Base-by-base conservation (phyloP, 2,329 filamentous ascomycete species). In the Orbilia brochopaga region DNA sequence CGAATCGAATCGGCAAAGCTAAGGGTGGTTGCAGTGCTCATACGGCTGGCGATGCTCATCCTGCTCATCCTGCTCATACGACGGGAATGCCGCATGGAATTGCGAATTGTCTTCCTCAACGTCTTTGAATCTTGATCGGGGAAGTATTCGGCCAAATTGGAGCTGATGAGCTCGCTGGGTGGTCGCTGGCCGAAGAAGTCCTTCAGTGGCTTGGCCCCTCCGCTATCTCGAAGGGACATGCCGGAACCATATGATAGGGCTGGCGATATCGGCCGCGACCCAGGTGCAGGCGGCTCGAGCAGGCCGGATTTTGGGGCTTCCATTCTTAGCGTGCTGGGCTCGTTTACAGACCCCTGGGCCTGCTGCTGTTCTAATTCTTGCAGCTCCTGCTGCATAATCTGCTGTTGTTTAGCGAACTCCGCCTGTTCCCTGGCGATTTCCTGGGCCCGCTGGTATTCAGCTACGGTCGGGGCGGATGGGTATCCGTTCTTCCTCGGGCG, bases 101-200 rank as follows among this genome's bases (percentile, higher is more conserved):
- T 86, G 54, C 94, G 90, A 74, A 96, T 92, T 0, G 94, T 97
- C 76, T 92, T 90, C 79, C 97, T 94, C 78, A 99, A 97, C 76
- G 96, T 91, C 78, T 96, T 92, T 63, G 91, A 88, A 55, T 92
- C 88, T 77, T 97, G 93, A 77, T 96, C 92, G 0, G 94, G 94
- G 83, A 99, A 99, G 82, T 97, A 99, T 0, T 92, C 96, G 1
- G 91, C 94, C 69, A 99, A 83, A 78, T 99, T 94, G 21, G 94
- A 96, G 24, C 93, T 93, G 78, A 99, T 99, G 78, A 99, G 86
- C 82, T 99, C 94, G 81, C 93, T 97, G 1, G 94, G 94, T 17
- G 94, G 94, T 76, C 94, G 85, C 74, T 94, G 88, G 35, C 93
- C 93, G 77, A 95, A 94, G 80, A 97, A 97, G 74, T 75, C 77